Evolutionary conservation across 2,329 filamentous ascomycete genomes (phyloP).

Genomic region (Phyllosticta paracitricarpa): DNA sequence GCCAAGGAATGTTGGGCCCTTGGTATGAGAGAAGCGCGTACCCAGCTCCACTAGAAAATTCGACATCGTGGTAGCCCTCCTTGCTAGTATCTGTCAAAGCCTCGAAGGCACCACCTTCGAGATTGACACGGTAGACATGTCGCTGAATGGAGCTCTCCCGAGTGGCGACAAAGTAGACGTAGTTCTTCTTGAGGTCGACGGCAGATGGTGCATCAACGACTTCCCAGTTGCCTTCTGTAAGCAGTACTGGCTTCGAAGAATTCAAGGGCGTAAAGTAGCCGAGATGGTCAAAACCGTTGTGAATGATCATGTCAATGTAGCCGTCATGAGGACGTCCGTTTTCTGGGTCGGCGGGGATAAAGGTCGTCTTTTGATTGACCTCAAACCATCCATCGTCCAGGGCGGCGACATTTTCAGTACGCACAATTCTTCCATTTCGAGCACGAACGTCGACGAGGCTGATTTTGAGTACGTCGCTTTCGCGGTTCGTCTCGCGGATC

Average conservation of each 20-base stretch:
- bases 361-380: conserved; percentile 75
- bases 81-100: conserved; percentile 63
- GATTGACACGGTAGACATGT: conserved; percentile 80
- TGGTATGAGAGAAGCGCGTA: conserved; percentile 78
- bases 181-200: conserved; percentile 71
- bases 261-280: conserved; percentile 89
- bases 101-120: conserved; percentile 65
- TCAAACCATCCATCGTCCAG: conserved; percentile 98
- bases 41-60: conserved; percentile 72
- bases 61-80: conserved; percentile 70
- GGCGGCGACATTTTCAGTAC: conserved; percentile 66
- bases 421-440: conserved; percentile 66
- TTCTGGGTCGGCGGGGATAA: conserved; percentile 70
- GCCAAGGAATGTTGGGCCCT: conserved; percentile 80
- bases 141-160: conserved; percentile 82
- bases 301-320: conserved; percentile 83
- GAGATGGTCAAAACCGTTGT: conserved; percentile 80
- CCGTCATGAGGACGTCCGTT: conserved; percentile 74
- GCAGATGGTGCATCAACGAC: conserved; percentile 77
- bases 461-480: conserved; percentile 83
- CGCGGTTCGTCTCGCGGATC: conserved; percentile 85
- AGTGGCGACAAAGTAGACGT: conserved; percentile 85
- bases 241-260: conserved; percentile 67
- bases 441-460: conserved; percentile 70
- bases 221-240: conserved; percentile 88